Base-by-base conservation (phyloP, 192 early-diverging fungal species). In the Entomortierella lignicola region DNA sequence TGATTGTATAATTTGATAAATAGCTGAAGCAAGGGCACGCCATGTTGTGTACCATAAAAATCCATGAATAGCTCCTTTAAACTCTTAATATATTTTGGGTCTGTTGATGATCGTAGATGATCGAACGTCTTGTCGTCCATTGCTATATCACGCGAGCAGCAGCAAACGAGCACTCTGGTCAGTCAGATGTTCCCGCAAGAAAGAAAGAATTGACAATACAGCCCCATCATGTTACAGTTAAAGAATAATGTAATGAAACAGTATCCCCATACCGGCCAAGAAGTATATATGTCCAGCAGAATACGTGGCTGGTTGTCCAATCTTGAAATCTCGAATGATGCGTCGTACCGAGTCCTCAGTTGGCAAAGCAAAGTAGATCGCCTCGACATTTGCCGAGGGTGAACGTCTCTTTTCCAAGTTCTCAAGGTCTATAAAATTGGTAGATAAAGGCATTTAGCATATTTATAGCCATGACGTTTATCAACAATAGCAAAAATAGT, bases 31-130 rank as follows among this genome's bases (percentile, higher is more conserved):
- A 37, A n/a, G 34, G 34, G 10, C 34, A 37, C 34, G 10, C 10
- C 34, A 37, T 10, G 34, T 37, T 37, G 34, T 37, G 34, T 85
- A 95, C 94, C 91, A 51, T 93, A 81, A 66, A 96, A 95, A 56
- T 96, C 94, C 56, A 95, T 87, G 66, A 89, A 92, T 75, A 96
- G 82, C 71, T 96, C 94, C 73, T 91, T 93, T 34, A 92, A 74
- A 32, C 82, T 88, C 60, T 89, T 91, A 51, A 95, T 89, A 34
- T 84, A 87, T 20, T 87, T 83, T 25, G 82, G 64, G 18, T 90
- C 89, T n/a, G 84, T 81, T 0, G 89, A 85, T 20, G 72, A 71
- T 44, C 85, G 87, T 59, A 94, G 77, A 37, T 85, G 84, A 42
- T 89, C 71, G 72, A 92, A 91, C 11, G 92, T 80, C 12, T 60